Base-by-base conservation (phyloP, 179 eudicot genomes). In the Sideroxylon spinosum region DNA sequence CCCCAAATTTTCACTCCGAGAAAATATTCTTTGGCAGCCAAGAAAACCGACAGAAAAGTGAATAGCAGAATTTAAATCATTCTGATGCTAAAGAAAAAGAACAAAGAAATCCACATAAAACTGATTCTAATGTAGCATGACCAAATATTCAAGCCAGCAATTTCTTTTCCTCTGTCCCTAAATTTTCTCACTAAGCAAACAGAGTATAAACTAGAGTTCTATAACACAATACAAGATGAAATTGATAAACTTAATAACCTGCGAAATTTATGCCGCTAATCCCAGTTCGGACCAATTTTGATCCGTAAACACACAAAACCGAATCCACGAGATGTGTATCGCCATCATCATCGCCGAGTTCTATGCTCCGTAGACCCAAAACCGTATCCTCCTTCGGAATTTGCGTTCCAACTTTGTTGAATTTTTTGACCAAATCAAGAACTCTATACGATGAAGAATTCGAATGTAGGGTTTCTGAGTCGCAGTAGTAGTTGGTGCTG, bases 221-320 rank as follows among this genome's bases (percentile, higher is more conserved):
- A 32, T 9, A 57, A 28, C 65, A 61, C 23, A 61, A 55, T 57
- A 60, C 26, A 32, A 25, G 50, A 82, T 19, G 11, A 48, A 50
- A 19, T 22, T 7, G 13, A 25, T 16, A 20, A 23, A 57, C 8
- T 3, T n/a, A 68, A 78, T 76, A 81, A 90, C 93, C 91, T 85
- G 84, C 68, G 79, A 73, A 77, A 62, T 79, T 81, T 12, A 63
- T 82, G 71, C 75, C 83, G 75, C 83, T 74, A 13, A 90, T 78
- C 57, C 90, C 93, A 32, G 57, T 28, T 16, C 81, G 79, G 74
- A 88, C 83, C 29, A 90, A 65, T 60, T 78, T 83, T 25, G 91
- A 85, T 67, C 80, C 87, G 4, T 85, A 59, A 74, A 87, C 84
- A 75, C 93, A 87, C 71, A 90, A 68, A 84, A 86, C 74, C 14